Evolutionary conservation across 768 basidiomycete species (phyloP).

Genomic region (Albatrellus ellisii): DNA sequence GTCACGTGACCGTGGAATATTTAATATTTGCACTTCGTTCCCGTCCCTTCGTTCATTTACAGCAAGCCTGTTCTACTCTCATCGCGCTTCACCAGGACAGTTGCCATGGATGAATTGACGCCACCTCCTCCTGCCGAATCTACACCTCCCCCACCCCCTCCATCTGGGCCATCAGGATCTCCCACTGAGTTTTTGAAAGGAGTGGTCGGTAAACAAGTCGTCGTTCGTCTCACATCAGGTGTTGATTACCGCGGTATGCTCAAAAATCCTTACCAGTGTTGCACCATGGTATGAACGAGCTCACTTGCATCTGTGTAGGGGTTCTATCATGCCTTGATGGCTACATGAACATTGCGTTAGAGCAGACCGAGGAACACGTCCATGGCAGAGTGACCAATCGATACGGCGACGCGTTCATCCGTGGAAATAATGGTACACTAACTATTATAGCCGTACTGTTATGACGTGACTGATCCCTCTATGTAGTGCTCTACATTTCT

Average conservation of each 20-base stretch:
- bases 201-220: constrained; percentile 91
- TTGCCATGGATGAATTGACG: constrained; percentile 20
- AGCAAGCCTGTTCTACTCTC: too few species aligned
- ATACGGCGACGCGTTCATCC: constrained; percentile 93
- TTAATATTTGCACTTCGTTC: too few species aligned
- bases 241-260: constrained; percentile 7
- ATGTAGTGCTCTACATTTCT: constrained; percentile 2
- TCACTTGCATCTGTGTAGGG: constrained; percentile 32
- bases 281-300: not conserved
- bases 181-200: constrained; percentile 91
- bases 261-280: not conserved
- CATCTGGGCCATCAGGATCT: constrained; percentile 48
- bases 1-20: too few species aligned
- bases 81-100: too few species aligned
- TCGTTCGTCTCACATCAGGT: constrained; percentile 50
- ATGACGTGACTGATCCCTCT: too few species aligned
- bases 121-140: constrained; percentile 26
- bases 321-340: constrained; percentile 92
- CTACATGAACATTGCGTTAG: constrained; percentile 98
- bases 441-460: not conserved
- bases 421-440: constrained; percentile 75
- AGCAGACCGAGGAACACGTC: constrained; percentile 94
- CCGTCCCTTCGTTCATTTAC: too few species aligned
- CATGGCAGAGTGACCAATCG: constrained; percentile 76
- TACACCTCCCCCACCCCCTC: constrained; percentile 34